Conservation (phyloP, 169 alveolate genomes). For the Plasmodium ovale region DNA sequence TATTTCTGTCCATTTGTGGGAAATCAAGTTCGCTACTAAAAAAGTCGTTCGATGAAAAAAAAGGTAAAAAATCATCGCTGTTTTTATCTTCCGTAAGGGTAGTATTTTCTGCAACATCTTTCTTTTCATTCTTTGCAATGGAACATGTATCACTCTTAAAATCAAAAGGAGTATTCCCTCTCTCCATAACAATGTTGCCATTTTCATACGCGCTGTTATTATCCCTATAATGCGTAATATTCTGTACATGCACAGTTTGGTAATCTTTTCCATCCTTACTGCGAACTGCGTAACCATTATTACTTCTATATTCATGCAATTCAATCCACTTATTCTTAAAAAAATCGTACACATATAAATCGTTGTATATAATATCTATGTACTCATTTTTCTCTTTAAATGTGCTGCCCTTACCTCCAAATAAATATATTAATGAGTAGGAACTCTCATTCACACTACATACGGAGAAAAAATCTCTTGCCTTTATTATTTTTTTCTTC, state of each 20-base stretch:
- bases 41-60: not conserved
- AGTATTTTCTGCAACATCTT: not conserved
- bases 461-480: conserved; percentile 64
- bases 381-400: conserved; percentile 52
- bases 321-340: conserved; percentile 62
- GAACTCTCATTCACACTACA: conserved; percentile 65
- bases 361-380: conserved; percentile 64
- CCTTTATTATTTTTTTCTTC: conserved; percentile 54
- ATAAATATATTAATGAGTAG: conserved; percentile 58
- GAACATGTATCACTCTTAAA: not conserved
- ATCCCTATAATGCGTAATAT: not conserved
- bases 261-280: not conserved
- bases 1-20: not conserved
- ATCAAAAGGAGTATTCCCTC: not conserved
- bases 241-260: not conserved
- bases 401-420: conserved; percentile 77
- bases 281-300: not conserved
- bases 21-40: not conserved
- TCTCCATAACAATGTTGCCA: not conserved
- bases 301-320: conserved; percentile 10
- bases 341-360: conserved; percentile 73
- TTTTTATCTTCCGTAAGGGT: not conserved
- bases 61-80: not conserved
- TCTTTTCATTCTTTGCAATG: not conserved
- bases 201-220: not conserved